phyloP scores from a whole-genome alignment of 805 yeast species.

The Komagataella kurtzmanii region DNA sequence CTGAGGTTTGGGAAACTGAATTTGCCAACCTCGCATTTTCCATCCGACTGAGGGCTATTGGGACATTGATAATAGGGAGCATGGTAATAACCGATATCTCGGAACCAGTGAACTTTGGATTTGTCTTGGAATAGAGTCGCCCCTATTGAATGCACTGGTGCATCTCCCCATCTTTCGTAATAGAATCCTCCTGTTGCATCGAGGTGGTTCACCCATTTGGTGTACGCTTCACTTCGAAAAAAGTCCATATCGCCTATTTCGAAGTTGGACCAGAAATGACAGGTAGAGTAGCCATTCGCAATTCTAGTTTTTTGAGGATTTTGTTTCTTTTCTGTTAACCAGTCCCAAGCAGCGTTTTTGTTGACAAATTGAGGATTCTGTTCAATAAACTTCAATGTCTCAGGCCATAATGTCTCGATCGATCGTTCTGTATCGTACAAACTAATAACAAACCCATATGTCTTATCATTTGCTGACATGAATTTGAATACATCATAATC shows the following conservation, averaged over 20 bases:
- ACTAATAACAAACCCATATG: constrained; percentile 62
- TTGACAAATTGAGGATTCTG: constrained; percentile 44
- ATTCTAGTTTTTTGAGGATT: constrained; percentile 27
- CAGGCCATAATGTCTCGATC: constrained; percentile 53
- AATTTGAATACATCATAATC: constrained; percentile 71
- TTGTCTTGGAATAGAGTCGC: constrained; percentile 60
- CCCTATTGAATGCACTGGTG: constrained; percentile 78
- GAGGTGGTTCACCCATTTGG: constrained; percentile 44
- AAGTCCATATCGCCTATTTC: constrained; percentile 82
- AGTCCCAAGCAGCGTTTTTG: constrained; percentile 38
- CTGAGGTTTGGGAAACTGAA: constrained; percentile 40
- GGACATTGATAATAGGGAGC: constrained; percentile 73
- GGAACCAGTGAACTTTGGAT: constrained; percentile 67
- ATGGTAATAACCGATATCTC: constrained; percentile 72
- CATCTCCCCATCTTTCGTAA: constrained; percentile 92
- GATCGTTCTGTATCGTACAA: constrained; percentile 61
- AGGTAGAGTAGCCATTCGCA: constrained; percentile 36
- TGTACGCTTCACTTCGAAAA: constrained; percentile 54
- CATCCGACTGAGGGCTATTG: constrained; percentile 27
- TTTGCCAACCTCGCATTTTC: constrained; percentile 23
- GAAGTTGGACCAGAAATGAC: constrained; percentile 88
- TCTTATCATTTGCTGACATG: constrained; percentile 51
- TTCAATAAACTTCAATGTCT: constrained; percentile 45
- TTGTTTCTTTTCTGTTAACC: constrained; percentile 37
- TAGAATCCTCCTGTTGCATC: constrained; percentile 71